Conservation (phyloP, 2,329 filamentous ascomycete species). For the Eutypa lata region DNA sequence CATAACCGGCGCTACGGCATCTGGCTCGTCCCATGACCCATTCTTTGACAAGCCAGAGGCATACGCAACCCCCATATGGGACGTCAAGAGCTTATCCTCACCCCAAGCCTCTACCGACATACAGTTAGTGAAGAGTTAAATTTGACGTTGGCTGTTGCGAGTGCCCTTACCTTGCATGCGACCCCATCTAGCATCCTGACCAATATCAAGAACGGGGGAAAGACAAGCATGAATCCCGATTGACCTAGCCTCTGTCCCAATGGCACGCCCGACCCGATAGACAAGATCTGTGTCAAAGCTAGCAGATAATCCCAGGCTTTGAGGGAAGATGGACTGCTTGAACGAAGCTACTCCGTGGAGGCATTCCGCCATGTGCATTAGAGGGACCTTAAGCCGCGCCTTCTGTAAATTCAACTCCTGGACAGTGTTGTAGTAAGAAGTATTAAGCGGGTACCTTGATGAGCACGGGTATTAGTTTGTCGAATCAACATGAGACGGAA, state of each 20-base stretch:
- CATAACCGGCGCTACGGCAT: conserved; percentile 41
- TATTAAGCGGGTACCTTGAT: conserved; percentile 41
- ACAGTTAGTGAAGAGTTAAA: conserved; percentile 2
- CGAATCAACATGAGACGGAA: neutral
- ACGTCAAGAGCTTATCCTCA: conserved; percentile 41
- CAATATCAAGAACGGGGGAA: conserved; percentile 40
- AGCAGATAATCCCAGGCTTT: conserved; percentile 38
- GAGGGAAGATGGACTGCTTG: conserved; percentile 44
- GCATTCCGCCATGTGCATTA: conserved; percentile 42
- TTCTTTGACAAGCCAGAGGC: conserved; percentile 42
- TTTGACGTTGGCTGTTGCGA: neutral
- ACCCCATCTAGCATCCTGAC: conserved; percentile 41
- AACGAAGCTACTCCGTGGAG: conserved; percentile 42
- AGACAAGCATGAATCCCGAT: conserved; percentile 44
- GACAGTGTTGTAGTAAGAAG: conserved; percentile 37
- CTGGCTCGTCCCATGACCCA: conserved; percentile 36
- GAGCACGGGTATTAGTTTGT: neutral
- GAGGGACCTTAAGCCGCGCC: conserved; percentile 35
- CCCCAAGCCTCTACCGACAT: conserved; percentile 38
- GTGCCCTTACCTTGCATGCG: conserved; percentile 35
- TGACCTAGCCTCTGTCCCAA: conserved; percentile 39
- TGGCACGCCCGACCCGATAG: conserved; percentile 37
- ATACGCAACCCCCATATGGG: conserved; percentile 42
- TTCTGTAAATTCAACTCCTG: conserved; percentile 36
- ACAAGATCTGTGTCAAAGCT: conserved; percentile 40